These are phyloP conservation scores for Spinacia oleracea DNA, from an alignment of 179 eudicot species.

Conservation along the genomic window DNA sequence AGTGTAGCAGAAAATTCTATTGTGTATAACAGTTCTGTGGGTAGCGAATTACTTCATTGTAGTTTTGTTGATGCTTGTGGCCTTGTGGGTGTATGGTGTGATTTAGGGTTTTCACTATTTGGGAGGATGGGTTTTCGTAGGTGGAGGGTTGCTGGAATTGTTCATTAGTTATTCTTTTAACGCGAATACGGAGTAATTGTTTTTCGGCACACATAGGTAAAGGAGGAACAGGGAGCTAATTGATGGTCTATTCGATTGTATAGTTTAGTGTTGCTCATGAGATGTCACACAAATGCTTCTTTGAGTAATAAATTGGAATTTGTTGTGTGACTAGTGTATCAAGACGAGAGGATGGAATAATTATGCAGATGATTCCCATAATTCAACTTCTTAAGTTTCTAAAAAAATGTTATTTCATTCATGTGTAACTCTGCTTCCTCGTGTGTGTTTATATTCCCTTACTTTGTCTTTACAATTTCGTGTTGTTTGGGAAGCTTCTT, in stretches of 20 bases:
- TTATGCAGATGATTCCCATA: background rate
- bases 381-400: background rate
- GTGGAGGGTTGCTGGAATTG: background rate
- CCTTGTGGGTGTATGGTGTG: too few relatives aligned
- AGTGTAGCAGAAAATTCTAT: too few relatives aligned
- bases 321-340: background rate
- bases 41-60: background rate
- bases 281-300: background rate
- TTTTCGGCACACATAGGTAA: background rate
- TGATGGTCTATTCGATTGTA: background rate
- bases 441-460: background rate
- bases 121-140: background rate
- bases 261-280: background rate
- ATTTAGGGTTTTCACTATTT: background rate
- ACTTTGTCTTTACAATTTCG: background rate
- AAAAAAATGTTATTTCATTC: background rate
- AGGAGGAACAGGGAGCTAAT: background rate
- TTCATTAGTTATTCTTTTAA: background rate
- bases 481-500: background rate
- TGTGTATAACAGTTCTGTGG: background rate
- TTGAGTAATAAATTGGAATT: background rate
- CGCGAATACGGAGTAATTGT: background rate
- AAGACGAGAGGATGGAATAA: background rate
- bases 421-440: background rate
- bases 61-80: background rate